Conservation (phyloP, 805 yeast species). For the Komagataella populi region DNA sequence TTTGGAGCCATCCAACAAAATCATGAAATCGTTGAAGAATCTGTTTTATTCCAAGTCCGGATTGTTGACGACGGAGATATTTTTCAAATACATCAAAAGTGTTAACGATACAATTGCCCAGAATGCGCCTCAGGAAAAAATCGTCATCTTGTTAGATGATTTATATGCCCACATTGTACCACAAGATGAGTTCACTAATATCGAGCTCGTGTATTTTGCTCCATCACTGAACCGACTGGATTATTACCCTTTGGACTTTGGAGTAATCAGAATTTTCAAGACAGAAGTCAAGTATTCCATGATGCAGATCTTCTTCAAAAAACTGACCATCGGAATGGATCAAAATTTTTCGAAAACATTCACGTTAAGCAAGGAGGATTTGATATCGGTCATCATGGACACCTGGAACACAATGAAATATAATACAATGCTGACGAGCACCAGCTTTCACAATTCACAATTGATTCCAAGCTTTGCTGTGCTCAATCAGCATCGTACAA, state of each 20-base stretch:
- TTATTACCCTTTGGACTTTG: constrained; percentile 18
- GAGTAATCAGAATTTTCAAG: constrained; percentile 19
- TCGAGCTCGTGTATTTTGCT: constrained; percentile 17
- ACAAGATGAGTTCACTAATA: constrained; percentile 12
- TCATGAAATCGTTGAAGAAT: not conserved
- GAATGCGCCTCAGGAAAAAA: constrained; percentile 8
- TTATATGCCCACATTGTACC: constrained; percentile 22
- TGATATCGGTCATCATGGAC: constrained; percentile 10
- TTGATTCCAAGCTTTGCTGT: constrained; percentile 6
- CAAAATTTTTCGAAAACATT: constrained; percentile 1
- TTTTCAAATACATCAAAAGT: constrained; percentile 10
- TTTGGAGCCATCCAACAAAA: constrained; percentile 5
- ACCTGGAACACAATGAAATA: constrained; percentile 9
- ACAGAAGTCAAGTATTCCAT: constrained; percentile 11
- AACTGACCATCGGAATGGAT: constrained; percentile 2
- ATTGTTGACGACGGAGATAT: constrained; percentile 12
- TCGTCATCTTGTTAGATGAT: constrained; percentile 18
- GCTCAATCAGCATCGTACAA: constrained; percentile 1
- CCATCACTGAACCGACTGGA: constrained; percentile 7
- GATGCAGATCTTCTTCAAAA: constrained; percentile 7
- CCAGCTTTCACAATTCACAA: constrained; percentile 11
- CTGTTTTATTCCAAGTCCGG: constrained; percentile 12
- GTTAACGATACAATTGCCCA: constrained; percentile 7
- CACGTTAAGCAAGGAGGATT: constrained; percentile 9
- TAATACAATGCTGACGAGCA: constrained; percentile 4